These are phyloP conservation scores for Pichia sp. DNA, from an alignment of 1,139 yeast genomes.

Conservation along the genomic window DNA sequence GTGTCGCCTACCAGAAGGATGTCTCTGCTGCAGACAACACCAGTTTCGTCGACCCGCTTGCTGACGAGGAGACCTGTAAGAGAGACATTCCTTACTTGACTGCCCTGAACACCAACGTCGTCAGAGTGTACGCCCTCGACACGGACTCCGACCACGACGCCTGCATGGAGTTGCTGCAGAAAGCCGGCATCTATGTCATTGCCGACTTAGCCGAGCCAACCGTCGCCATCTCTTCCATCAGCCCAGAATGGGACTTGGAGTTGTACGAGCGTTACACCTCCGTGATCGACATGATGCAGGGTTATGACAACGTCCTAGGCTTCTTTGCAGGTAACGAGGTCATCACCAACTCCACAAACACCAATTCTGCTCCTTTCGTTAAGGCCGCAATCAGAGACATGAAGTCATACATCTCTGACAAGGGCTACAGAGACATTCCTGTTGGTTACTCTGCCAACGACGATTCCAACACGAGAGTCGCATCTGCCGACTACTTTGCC, in stretches of 20 bases:
- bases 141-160: slow-evolving; percentile 48
- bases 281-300: slow-evolving; percentile 61
- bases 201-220: slow-evolving; percentile 52
- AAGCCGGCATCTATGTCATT: slow-evolving; percentile 55
- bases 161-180: slow-evolving; percentile 49
- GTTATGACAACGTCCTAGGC: slow-evolving; percentile 69
- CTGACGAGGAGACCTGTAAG: slow-evolving; percentile 60
- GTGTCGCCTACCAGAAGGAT: slow-evolving; percentile 70
- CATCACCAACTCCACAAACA: slow-evolving; percentile 59
- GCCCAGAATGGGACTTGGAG: slow-evolving; percentile 57
- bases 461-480: slow-evolving; percentile 61
- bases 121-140: slow-evolving; percentile 56
- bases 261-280: slow-evolving; percentile 62
- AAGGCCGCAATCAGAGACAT: slow-evolving; percentile 80
- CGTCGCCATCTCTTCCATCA: slow-evolving; percentile 46
- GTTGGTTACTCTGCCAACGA: slow-evolving; percentile 83
- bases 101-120: slow-evolving; percentile 46
- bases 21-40: slow-evolving; percentile 32
- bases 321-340: slow-evolving; percentile 85
- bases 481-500: slow-evolving; percentile 69
- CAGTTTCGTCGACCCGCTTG: slow-evolving; percentile 60
- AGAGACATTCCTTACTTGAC: slow-evolving; percentile 71
- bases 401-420: slow-evolving; percentile 56
- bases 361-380: slow-evolving; percentile 74
- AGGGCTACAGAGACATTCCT: slow-evolving; percentile 66